Base-by-base conservation (phyloP, 1,284 basidiomycete genomes). In the Ustilago cynodontis region DNA sequence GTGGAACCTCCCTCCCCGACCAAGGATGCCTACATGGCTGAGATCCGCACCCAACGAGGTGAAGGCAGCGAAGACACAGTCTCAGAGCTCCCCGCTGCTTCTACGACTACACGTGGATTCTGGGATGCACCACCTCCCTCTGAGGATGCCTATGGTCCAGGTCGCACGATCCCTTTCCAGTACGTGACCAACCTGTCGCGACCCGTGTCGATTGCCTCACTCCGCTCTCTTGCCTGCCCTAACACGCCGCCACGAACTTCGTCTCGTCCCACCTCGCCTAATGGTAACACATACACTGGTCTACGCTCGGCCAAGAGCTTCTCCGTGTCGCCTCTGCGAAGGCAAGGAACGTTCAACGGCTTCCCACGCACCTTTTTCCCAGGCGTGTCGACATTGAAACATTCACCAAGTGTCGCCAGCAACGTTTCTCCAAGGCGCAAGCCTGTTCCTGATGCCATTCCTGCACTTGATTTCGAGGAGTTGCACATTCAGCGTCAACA, bases 351-450 rank as follows among this genome's bases (percentile, higher is more conserved):
- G 4, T 71, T 71, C 41, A 76, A 71, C 37, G 73, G 73, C 0
- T 71, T 76, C 50, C 65, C 68, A 2, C 58, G 59, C 4, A 61
- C 61, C 1, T 76, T 71, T 47, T 71, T 71, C 65, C 65, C 65
- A 0, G 50, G 9, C 0, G 22, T 39, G 1, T 54, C 64, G 16
- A 63, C 60, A 11, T 57, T 65, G 14, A 53, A 58, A 18, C 62
- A 65, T 47, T 56, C 66, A 16, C 58, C 71, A 1, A 61, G 60
- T 31, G 58, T 41, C 1, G 71, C 66, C 9, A 43, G 41, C 43
- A 49, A 50, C n/a, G 9, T 18, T 9, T 18, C 29, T 0, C 28
- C 45, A 2, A 57, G 33, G 6, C 60, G 65, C 28, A 72, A 67
- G 29, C 60, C 65, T 18, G 61, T 67, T 0, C 65, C 65, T 0